Conservation (phyloP, 1,284 basidiomycete species). For the Rhodotorula sp. region DNA sequence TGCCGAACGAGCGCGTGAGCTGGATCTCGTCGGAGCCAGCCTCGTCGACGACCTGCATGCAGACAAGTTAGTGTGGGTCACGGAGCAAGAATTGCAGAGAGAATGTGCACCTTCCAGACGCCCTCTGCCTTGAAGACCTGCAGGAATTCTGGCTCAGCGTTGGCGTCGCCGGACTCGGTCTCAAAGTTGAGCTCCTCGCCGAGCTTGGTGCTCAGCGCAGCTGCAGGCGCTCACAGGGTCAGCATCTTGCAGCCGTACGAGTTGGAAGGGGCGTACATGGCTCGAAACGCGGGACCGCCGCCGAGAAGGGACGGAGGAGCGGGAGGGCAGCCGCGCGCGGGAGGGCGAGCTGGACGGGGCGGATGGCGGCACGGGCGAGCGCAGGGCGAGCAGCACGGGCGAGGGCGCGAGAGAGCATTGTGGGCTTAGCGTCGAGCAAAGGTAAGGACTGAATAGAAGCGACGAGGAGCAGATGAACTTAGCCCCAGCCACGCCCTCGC, state of each 20-base stretch:
- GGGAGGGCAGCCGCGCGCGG: neutral
- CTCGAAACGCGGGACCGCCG: slow-evolving; percentile 41
- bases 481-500: too few species aligned
- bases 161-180: slow-evolving; percentile 60
- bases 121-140: slow-evolving; percentile 71
- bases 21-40: slow-evolving; percentile 79
- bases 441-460: neutral
- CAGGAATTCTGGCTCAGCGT: slow-evolving; percentile 71
- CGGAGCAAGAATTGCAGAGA: slow-evolving; percentile 16
- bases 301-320: slow-evolving; percentile 6
- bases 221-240: slow-evolving; percentile 22
- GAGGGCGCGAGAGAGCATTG: slow-evolving; percentile 13
- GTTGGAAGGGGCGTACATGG: neutral
- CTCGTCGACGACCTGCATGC: slow-evolving; percentile 66
- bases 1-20: slow-evolving; percentile 81
- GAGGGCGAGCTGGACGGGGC: slow-evolving; percentile 6
- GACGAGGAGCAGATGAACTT: neutral
- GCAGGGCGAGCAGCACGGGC: neutral
- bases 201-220: slow-evolving; percentile 71
- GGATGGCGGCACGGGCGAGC: slow-evolving; percentile 3
- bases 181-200: slow-evolving; percentile 85
- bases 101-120: slow-evolving; percentile 74
- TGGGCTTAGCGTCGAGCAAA: neutral
- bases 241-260: neutral
- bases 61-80: neutral